These are phyloP conservation scores for Polytrichum commune DNA, from an alignment of 225 moss, liverwort and hornwort genomes.

Conservation along the genomic window DNA sequence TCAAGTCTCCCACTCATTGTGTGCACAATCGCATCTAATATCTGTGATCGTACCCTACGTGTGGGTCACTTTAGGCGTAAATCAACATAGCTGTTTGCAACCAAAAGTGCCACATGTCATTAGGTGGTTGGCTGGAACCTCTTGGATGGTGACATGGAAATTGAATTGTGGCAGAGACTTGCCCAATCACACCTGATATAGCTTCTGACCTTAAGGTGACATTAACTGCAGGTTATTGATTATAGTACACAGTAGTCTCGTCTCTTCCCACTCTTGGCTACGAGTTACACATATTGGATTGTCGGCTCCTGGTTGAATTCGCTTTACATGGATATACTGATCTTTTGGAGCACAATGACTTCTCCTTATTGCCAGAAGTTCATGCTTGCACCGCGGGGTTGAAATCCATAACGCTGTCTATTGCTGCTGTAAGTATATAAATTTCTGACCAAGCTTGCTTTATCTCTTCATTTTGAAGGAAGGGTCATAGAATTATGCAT, in stretches of 20 bases:
- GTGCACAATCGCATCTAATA: no score
- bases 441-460: neutral
- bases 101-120: no score
- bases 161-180: no score
- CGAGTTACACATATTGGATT: slow-evolving; percentile 46
- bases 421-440: slow-evolving; percentile 38
- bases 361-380: slow-evolving; percentile 58
- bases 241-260: slow-evolving; percentile 55
- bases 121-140: no score
- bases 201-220: neutral
- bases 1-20: no score
- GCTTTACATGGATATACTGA: slow-evolving; percentile 46
- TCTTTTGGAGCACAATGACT: slow-evolving; percentile 41
- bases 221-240: slow-evolving; percentile 52
- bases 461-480: no score
- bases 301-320: slow-evolving; percentile 56
- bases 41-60: no score
- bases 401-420: slow-evolving; percentile 49
- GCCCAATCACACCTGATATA: neutral
- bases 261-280: slow-evolving; percentile 55
- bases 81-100: no score
- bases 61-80: no score
- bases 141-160: no score
- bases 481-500: no score
- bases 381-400: slow-evolving; percentile 61